These are phyloP conservation scores for Chamaenerion angustifolium DNA, from an alignment of 345 rosid species.

Conservation along the genomic window DNA sequence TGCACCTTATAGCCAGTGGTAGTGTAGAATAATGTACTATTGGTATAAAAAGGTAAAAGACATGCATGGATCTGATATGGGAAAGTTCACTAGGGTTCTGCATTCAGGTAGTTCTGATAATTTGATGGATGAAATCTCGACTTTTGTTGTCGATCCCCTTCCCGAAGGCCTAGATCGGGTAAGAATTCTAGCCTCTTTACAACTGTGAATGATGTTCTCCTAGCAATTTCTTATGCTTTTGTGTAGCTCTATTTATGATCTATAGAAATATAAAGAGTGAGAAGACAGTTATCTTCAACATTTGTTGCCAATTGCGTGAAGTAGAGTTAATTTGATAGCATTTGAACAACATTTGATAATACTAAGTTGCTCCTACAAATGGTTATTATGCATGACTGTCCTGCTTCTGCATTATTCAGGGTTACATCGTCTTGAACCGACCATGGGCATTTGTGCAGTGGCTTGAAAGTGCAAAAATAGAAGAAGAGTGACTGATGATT, in stretches of 20 bases:
- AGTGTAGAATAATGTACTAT: constrained; percentile 62
- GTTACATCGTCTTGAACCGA: constrained; percentile 63
- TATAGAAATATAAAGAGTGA: too few species aligned
- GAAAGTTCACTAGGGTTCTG: constrained; percentile 57
- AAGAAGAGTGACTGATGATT: constrained; percentile 36
- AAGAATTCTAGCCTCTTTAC: constrained; percentile 8
- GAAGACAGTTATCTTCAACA: too few species aligned
- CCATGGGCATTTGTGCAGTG: constrained; percentile 87
- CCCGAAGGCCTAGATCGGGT: constrained; percentile 71
- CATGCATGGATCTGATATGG: constrained; percentile 70
- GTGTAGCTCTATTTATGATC: too few species aligned
- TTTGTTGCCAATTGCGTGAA: too few species aligned
- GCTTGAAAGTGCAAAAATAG: constrained; percentile 57
- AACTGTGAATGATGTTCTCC: too few species aligned
- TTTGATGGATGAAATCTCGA: constrained; percentile 64
- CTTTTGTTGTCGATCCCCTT: constrained; percentile 65
- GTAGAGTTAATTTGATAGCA: too few species aligned
- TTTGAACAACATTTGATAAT: too few species aligned
- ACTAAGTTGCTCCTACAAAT: too few species aligned
- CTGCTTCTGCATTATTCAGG: constrained; percentile 27
- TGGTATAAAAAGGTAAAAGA: constrained; percentile 58
- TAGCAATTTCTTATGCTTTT: too few species aligned
- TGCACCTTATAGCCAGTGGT: constrained; percentile 71
- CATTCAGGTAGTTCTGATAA: constrained; percentile 61
- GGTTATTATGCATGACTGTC: not conserved